Percentiles rank a stretch among this genome's conserved stretches.
Conservation (phyloP, 164 flowering plant species). For the Vitis amurensis region DNA sequence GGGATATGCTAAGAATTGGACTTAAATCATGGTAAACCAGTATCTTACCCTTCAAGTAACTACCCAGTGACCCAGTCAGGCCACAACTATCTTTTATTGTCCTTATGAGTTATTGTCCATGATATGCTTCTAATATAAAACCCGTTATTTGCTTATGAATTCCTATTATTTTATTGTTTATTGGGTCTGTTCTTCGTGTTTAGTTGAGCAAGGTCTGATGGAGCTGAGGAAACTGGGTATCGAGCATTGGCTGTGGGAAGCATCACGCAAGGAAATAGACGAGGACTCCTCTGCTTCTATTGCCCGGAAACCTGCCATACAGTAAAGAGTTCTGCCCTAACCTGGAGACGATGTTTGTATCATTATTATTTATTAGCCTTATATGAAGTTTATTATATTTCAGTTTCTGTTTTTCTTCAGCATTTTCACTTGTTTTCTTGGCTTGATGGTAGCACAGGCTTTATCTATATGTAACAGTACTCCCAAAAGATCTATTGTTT, state of each 20-base stretch:
- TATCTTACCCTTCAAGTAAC: too few species aligned
- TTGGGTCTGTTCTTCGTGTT: neutral
- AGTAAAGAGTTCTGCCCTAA: constrained; percentile 4
- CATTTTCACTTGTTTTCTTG: too few species aligned
- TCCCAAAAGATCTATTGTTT: too few species aligned
- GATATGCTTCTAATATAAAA: neutral
- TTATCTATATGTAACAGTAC: too few species aligned
- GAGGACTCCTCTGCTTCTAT: constrained; percentile 20
- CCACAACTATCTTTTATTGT: too few species aligned
- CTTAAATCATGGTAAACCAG: too few species aligned
- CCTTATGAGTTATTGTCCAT: too few species aligned
- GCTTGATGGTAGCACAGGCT: too few species aligned
- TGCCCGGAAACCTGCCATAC: constrained; percentile 17
- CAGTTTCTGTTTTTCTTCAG: too few species aligned
- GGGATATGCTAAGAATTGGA: too few species aligned
- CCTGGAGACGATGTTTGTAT: neutral
- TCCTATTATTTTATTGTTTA: neutral
- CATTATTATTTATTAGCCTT: too few species aligned
- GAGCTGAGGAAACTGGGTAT: constrained; percentile 85
- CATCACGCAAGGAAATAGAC: constrained; percentile 74
- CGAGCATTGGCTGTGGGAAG: constrained; percentile 83
- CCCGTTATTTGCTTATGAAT: neutral
- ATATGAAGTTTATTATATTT: neutral
- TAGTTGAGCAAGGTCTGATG: constrained; percentile 76
- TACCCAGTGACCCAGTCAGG: too few species aligned